These are phyloP conservation scores for Penicillium rolfsii DNA, from an alignment of 2,329 filamentous ascomycete genomes.

Conservation along the genomic window DNA sequence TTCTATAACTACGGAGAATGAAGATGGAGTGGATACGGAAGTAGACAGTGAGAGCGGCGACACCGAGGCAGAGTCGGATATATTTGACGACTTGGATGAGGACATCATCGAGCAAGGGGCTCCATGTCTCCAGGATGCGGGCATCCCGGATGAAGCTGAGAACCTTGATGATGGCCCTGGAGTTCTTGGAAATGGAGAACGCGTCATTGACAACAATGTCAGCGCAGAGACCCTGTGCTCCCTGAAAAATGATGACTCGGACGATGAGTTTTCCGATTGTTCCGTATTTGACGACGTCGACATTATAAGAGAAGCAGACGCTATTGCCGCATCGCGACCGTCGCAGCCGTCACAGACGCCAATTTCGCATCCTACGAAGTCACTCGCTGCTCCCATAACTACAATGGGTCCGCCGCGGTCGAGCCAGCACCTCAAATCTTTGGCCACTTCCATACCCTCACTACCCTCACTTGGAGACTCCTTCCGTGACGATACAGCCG, in stretches of 20 bases:
- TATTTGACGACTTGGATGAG: conserved; percentile 29
- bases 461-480: conserved; percentile 30
- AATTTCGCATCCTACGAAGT: background rate
- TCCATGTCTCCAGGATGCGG: conserved; percentile 16
- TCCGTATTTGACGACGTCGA: conserved; percentile 39
- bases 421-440: background rate
- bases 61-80: conserved; percentile 30
- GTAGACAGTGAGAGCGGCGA: conserved; percentile 19
- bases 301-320: conserved; percentile 31
- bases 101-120: conserved; percentile 19
- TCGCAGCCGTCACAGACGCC: background rate
- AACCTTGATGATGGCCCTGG: background rate
- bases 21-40: conserved; percentile 15
- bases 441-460: conserved; percentile 14
- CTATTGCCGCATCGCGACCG: conserved; percentile 12
- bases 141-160: background rate
- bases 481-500: conserved; percentile 42
- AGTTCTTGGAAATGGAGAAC: background rate
- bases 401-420: conserved; percentile 9
- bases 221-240: conserved; percentile 6
- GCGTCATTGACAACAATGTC: background rate
- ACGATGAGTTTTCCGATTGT: conserved; percentile 39
- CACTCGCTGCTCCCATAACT: conserved; percentile 1
- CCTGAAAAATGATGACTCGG: conserved; percentile 25
- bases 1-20: conserved; percentile 8